These are phyloP conservation scores for Aspergillus bombycis DNA, from an alignment of 2,329 filamentous ascomycete species.

Conservation along the genomic window DNA sequence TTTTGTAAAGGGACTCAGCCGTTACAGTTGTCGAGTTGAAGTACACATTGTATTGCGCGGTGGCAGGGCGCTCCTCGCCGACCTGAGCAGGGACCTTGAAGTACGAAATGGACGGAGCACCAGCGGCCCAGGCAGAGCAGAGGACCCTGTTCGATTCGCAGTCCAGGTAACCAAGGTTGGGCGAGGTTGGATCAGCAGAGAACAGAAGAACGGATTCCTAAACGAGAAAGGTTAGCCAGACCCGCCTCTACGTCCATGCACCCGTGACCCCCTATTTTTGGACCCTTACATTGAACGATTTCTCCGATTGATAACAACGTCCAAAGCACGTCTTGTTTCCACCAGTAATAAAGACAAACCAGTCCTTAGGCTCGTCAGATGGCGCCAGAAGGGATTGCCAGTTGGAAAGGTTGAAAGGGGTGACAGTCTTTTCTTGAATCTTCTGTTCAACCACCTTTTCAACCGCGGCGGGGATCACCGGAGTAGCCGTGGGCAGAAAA, in stretches of 20 bases:
- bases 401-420: constrained; percentile 59
- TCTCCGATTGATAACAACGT: constrained; percentile 57
- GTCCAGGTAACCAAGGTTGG: constrained; percentile 61
- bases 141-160: constrained; percentile 63
- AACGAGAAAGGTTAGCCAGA: constrained; percentile 1
- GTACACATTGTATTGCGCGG: constrained; percentile 56
- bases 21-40: constrained; percentile 63
- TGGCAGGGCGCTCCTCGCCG: constrained; percentile 57
- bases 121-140: constrained; percentile 63
- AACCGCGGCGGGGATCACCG: constrained; percentile 33
- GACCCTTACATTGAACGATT: constrained; percentile 53
- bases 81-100: constrained; percentile 59
- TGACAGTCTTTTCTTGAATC: constrained; percentile 54
- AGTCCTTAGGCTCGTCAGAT: constrained; percentile 51
- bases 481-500: constrained; percentile 55
- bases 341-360: constrained; percentile 64
- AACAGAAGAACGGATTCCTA: constrained; percentile 59
- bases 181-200: constrained; percentile 56
- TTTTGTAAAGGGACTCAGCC: constrained; percentile 58
- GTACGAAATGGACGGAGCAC: constrained; percentile 60
- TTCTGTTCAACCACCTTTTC: constrained; percentile 51
- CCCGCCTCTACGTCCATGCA: constrained; percentile 16
- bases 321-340: constrained; percentile 68
- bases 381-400: constrained; percentile 57
- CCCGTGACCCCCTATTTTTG: constrained; percentile 8